Conservation (phyloP, 192 early-diverging fungal species). For the Backusella circina region DNA sequence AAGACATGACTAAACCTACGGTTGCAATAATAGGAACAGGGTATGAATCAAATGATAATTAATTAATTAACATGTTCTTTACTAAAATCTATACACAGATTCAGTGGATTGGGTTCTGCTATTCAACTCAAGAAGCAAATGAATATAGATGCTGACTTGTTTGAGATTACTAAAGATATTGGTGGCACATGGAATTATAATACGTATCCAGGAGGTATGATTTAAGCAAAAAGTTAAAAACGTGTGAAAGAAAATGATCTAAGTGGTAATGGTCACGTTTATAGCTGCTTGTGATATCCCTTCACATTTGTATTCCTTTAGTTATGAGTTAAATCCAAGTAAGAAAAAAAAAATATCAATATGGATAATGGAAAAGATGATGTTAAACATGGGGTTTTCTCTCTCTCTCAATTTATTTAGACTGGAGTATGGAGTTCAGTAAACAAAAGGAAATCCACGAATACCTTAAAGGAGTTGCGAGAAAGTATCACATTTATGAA, state of each 20-base stretch:
- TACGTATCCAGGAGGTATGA: constrained; percentile 35
- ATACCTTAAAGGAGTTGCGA: constrained; percentile 33
- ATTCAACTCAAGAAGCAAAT: constrained; percentile 46
- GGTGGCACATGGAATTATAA: constrained; percentile 52
- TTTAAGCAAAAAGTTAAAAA: not conserved
- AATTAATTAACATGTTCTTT: not conserved
- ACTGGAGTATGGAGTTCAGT: constrained; percentile 33
- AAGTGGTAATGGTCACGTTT: not conserved
- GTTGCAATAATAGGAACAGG: not conserved
- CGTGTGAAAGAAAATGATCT: not conserved
- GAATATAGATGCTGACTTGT: constrained; percentile 36
- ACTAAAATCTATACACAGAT: constrained; percentile 4
- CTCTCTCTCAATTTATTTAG: too few relatives aligned
- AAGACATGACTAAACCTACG: not conserved
- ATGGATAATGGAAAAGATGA: not conserved
- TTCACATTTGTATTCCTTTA: constrained; percentile 35
- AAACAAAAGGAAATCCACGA: constrained; percentile 36
- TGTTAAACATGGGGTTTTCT: not conserved
- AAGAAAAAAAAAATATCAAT: not conserved
- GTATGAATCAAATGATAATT: not conserved
- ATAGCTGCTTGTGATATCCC: constrained; percentile 38
- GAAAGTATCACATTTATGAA: constrained; percentile 32
- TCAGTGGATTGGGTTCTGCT: constrained; percentile 48
- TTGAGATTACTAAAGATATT: constrained; percentile 42
- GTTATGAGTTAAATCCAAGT: constrained; percentile 39